These are phyloP conservation scores for Pochonia chlamydosporia DNA, from an alignment of 2,329 filamentous ascomycete species.

Conservation along the genomic window DNA sequence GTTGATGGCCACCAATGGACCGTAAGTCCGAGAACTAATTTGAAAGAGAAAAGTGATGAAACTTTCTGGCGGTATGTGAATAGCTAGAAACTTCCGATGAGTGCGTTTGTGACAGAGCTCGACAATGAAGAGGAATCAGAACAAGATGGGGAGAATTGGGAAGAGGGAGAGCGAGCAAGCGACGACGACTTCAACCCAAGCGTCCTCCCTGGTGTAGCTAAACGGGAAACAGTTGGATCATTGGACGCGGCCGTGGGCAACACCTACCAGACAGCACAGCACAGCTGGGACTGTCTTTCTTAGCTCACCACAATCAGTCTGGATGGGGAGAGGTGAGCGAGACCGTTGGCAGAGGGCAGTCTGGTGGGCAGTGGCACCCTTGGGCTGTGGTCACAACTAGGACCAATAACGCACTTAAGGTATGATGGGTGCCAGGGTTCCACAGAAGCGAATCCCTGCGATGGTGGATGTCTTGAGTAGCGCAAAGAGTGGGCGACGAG, in stretches of 20 bases:
- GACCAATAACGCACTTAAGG: conserved; percentile 5
- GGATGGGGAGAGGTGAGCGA: no score
- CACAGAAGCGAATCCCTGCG: conserved; percentile 6
- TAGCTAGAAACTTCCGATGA: not conserved
- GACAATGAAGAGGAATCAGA: not conserved
- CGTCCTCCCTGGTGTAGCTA: not conserved
- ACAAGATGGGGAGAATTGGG: not conserved
- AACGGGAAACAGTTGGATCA: no score
- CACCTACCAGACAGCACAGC: not conserved
- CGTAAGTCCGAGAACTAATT: no score
- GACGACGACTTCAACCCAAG: no score
- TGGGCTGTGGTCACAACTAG: conserved; percentile 7
- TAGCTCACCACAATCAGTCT: not conserved
- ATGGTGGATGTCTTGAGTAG: not conserved
- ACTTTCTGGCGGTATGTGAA: not conserved
- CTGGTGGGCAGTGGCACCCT: conserved; percentile 2
- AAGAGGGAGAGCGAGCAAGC: not conserved
- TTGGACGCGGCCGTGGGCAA: no score
- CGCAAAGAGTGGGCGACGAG: not conserved
- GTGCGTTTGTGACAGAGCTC: not conserved
- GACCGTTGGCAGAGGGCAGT: no score
- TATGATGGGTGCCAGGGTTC: conserved; percentile 6
- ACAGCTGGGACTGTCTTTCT: not conserved
- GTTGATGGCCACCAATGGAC: not conserved
- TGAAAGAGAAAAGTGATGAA: not conserved